Evolutionary conservation across 495 filamentous ascomycete species (phyloP), one percentile per base, ranked within the genome.

Genomic region (Hypomontagnella monticulosa): DNA sequence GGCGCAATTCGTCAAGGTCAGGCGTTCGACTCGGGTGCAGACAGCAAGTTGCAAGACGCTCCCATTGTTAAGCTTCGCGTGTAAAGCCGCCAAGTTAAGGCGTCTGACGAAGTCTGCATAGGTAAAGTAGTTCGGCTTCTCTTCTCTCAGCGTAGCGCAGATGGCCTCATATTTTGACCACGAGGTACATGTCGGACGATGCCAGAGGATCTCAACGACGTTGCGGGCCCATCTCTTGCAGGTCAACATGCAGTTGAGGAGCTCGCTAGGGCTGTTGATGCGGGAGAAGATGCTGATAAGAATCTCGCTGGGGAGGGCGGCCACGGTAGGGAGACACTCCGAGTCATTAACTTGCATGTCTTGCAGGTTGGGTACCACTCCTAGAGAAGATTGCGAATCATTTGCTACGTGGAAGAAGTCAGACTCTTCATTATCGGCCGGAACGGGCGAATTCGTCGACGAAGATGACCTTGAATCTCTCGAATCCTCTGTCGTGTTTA

Each of bases 141-240:
- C 73, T 32, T 87, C 78, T 33, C 87, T 81, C 27, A 97, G 85
- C 1, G 96, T 90, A 14, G 81, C 78, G 66, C 92, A 91, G 67
- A 98, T 93, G 52, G 81, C 88, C 66, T 85, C 80, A 65, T 97
- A 84, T 67, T 90, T 91, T 14, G 82, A 71, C 91, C 93, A 98
- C 55, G 85, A 91, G 61, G 89, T 91, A 78, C 95, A 97, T 23
- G 91, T 85, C 1, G 96, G 95, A 46, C 95, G 85, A 73, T 98
- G 93, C 95, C 95, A 99, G 10, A 99, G 82, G 43, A 97, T 85
- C 52, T 94, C 95, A 30, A 98, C 96, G 47, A 88, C 89, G 72
- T 97, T 97, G 60, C 89, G 83, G 41, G 96, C 90, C 96, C 96
- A 99, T 63, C 88, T 87, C 72, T 92, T 92, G 70, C 88, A 96